Evolutionary conservation across 164 flowering plant genomes (phyloP).

Genomic region (Kalanchoe fedtschenkoi): DNA sequence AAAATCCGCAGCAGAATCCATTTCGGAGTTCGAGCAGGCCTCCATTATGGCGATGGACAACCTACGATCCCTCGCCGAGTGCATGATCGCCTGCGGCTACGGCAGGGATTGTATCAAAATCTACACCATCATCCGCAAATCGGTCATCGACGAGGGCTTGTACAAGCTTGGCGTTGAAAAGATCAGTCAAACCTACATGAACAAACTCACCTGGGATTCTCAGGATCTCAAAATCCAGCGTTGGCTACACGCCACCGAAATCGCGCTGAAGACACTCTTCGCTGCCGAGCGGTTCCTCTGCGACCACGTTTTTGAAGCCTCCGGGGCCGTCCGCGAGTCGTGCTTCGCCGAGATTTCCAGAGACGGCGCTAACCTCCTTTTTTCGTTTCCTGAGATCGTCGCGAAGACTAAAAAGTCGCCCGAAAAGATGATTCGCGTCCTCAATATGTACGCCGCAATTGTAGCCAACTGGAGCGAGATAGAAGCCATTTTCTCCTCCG

Average conservation of each 20-base stretch:
- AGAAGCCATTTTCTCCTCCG: constrained; percentile 9
- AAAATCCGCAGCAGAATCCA: background rate
- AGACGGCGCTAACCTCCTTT: constrained; percentile 7
- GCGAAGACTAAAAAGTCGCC: constrained; percentile 5
- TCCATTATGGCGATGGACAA: constrained; percentile 3
- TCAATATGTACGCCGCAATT: constrained; percentile 7
- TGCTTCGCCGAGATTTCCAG: constrained; percentile 10
- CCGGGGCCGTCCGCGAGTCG: background rate
- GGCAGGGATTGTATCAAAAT: constrained; percentile 9
- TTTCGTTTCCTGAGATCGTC: constrained; percentile 7
- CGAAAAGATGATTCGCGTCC: constrained; percentile 3
- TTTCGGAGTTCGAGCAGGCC: background rate
- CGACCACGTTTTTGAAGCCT: constrained; percentile 9
- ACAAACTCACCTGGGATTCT: constrained; percentile 5
- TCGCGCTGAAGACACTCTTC: constrained; percentile 9
- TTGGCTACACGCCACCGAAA: constrained; percentile 8
- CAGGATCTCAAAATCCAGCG: constrained; percentile 7
- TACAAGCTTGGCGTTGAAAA: constrained; percentile 9
- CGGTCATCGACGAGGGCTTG: constrained; percentile 6
- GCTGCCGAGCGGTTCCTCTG: constrained; percentile 9
- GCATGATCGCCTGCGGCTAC: constrained; percentile 11
- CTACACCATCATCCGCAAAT: constrained; percentile 10
- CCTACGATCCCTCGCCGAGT: constrained; percentile 8
- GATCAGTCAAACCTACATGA: background rate
- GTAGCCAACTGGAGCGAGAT: constrained; percentile 6